Evolutionary conservation across 371 early-diverging fungal species (phyloP), one percentile per base, ranked within the genome.

Genomic region (Mortierella sp.): DNA sequence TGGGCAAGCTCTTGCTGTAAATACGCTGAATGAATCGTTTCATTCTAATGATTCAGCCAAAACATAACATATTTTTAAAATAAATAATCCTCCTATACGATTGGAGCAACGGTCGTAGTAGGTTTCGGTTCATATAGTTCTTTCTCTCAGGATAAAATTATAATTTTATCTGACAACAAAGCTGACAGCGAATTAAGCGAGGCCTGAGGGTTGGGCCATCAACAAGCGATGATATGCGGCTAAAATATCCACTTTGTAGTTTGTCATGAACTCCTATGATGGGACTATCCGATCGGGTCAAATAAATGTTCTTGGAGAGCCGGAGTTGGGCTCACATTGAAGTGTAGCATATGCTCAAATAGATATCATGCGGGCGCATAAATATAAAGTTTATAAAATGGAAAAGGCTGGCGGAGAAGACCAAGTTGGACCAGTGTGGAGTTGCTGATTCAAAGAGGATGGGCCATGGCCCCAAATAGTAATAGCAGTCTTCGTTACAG

Each of bases 1-100:
- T 79, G 51, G 80, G 80, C 59, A 79, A 73, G 57, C 74, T 79
- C 34, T 34, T 79, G 51, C 42, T 79, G 70, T 79, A 70, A 76
- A 40, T 42, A 40, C 19, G 6, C 3, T 19, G 13, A 34, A 58
- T 34, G 34, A 34, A 32, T 17, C 13, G 13, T 37, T 13, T 37
- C 40, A 37, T 37, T 37, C 13, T 19, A 45, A 45, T 45, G 6
- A 17, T 45, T 45, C 45, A 12, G 13, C 12, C 13, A 45, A 19
- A 53, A 6, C 9, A 53, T 15, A 28, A 15, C 8, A 26, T 26
- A 53, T 26, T 2, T 26, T 12, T 26, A 53, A 47, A 47, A 47
- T 47, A 47, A 19, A 47, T 47, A 47, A 47, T 47, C 8, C 47
- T 47, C 6, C 17, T 6, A 37, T 37, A 37, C 40, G 13, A 37